phyloP scores from a whole-genome alignment of 257 asterid species.

The Solanum arcanum region DNA sequence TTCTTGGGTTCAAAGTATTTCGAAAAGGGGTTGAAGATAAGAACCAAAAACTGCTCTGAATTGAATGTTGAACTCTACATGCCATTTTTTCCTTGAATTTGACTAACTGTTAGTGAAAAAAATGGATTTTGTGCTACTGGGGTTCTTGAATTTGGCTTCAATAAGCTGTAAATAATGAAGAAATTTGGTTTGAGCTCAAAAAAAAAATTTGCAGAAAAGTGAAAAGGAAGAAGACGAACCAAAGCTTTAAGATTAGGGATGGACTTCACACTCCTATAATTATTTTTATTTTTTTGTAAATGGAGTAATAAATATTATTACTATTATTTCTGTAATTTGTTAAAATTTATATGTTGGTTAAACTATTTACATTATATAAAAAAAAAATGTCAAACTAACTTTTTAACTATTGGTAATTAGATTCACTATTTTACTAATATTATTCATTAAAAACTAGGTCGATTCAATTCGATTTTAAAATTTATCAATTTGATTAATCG shows the following conservation, averaged over 20 bases:
- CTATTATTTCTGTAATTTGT: background rate
- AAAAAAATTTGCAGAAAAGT: too few relatives aligned
- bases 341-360: background rate
- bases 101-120: background rate
- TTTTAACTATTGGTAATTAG: background rate
- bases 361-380: background rate
- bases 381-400: background rate
- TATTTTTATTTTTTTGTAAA: too few relatives aligned
- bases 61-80: constrained; percentile 43
- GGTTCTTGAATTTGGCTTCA: background rate
- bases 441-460: too few relatives aligned
- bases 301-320: background rate
- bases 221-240: background rate
- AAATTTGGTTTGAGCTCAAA: background rate
- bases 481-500: too few relatives aligned
- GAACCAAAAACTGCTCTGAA: constrained; percentile 45
- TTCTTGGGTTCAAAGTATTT: constrained; percentile 7
- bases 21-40: constrained; percentile 14
- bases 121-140: background rate
- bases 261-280: background rate
- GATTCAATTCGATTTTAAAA: too few relatives aligned
- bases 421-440: too few relatives aligned
- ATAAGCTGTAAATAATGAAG: background rate
- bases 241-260: background rate
- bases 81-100: constrained; percentile 26